Conservation (phyloP, 2,329 filamentous ascomycete genomes). For the Aspergillus ustus region DNA sequence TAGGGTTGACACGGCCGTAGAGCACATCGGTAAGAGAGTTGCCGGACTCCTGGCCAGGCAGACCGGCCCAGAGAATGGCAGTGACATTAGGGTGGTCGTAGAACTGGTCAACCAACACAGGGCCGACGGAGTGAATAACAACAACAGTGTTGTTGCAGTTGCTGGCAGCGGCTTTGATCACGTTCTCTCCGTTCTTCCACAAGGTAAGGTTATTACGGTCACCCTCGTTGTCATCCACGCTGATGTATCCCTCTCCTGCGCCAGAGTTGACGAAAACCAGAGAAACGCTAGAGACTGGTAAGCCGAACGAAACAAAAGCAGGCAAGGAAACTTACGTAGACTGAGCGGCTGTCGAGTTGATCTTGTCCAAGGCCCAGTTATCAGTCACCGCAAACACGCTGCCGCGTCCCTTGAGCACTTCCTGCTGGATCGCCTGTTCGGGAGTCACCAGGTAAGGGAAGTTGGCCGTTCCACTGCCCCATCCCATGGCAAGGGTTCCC, state of each 20-base stretch:
- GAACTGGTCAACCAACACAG: slow-evolving; percentile 73
- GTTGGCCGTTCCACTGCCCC: slow-evolving; percentile 64
- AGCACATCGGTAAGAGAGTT: slow-evolving; percentile 75
- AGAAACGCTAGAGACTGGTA: slow-evolving; percentile 44
- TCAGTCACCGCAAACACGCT: slow-evolving; percentile 66
- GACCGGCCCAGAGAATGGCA: slow-evolving; percentile 74
- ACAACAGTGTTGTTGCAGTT: slow-evolving; percentile 88
- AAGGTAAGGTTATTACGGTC: slow-evolving; percentile 92
- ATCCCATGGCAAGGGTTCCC: slow-evolving; percentile 67
- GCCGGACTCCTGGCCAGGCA: slow-evolving; percentile 76
- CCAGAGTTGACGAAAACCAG: slow-evolving; percentile 91
- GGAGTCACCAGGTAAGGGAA: slow-evolving; percentile 69
- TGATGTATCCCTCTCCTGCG: slow-evolving; percentile 85
- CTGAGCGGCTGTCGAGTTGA: slow-evolving; percentile 56
- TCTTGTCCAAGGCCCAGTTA: slow-evolving; percentile 60
- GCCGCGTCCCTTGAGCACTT: slow-evolving; percentile 68
- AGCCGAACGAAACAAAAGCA: neutral
- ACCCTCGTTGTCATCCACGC: slow-evolving; percentile 79
- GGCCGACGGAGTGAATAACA: slow-evolving; percentile 82
- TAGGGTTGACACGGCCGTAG: slow-evolving; percentile 69
- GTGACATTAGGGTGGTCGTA: slow-evolving; percentile 68
- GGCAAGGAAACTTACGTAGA: slow-evolving; percentile 39
- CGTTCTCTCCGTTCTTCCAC: slow-evolving; percentile 78
- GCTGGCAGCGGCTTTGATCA: slow-evolving; percentile 80
- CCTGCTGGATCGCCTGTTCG: slow-evolving; percentile 66